Evolutionary conservation across 176 grass and related monocot genomes (phyloP).

Genomic region (Coix lacrymajobi): DNA sequence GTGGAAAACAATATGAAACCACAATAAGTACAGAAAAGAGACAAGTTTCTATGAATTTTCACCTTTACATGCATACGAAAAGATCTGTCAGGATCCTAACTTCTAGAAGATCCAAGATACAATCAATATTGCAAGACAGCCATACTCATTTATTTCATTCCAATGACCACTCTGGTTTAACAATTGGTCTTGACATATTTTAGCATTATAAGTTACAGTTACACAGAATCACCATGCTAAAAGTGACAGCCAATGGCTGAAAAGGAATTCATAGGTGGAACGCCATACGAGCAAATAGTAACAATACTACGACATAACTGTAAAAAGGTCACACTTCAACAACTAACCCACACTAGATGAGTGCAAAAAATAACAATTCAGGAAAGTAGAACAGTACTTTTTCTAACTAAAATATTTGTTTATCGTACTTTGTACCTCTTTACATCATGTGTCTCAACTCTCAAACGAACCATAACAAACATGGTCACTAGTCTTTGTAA

Average conservation of each 20-base stretch:
- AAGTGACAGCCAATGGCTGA: not conserved
- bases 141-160: not conserved
- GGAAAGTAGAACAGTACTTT: not conserved
- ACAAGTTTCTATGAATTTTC: conserved; percentile 21
- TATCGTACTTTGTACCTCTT: not conserved
- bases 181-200: not conserved
- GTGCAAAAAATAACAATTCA: not conserved
- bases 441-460: not conserved
- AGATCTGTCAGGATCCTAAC: not conserved
- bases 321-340: not conserved
- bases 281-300: not conserved
- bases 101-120: not conserved
- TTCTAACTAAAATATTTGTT: not conserved
- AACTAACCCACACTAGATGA: not conserved
- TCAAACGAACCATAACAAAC: not conserved
- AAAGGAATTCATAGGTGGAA: not conserved
- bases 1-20: conserved; percentile 38
- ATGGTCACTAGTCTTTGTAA: not conserved
- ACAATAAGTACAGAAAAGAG: conserved; percentile 5
- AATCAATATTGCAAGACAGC: not conserved
- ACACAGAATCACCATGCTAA: not conserved
- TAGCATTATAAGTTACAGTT: not conserved
- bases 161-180: not conserved
- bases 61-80: conserved; percentile 15
- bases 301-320: not conserved